Evolutionary conservation across 768 basidiomycete genomes (phyloP), one percentile per base, ranked within the genome.

Genomic region (Lactarius indigo): DNA sequence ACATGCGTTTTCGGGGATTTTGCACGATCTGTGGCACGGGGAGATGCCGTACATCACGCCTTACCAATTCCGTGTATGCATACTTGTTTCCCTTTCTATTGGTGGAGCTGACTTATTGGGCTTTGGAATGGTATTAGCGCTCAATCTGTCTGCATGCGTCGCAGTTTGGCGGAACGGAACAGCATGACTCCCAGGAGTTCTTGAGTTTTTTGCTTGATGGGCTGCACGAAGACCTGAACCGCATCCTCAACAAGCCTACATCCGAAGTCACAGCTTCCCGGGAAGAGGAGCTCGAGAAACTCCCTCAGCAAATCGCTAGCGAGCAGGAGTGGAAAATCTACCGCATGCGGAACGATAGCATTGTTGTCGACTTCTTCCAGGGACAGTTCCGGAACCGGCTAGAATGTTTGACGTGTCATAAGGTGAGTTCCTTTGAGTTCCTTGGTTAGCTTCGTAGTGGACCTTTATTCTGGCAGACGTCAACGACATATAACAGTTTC

Each of bases 111-210:
- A 72, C 47, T 61, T 74, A 35, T 61, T 63, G 28, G 58, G 31
- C 74, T 78, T 59, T 79, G 75, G 44, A 3, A 28, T 17, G 23
- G 10, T 26, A 33, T 59, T 68, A 88, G 87, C 84, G 82, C 77
- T 83, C 81, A 64, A 85, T 82, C 74, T 91, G 78, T 78, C 81
- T 68, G 58, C 84, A 82, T 70, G 86, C 85, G 1, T 77, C 82
- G 9, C 90, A 92, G 74, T 97, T 96, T 76, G 84, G 85, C 39
- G 93, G 92, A 2, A 83, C 87, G 18, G 89, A 95, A 71, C 96
- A 99, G 75, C 96, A 99, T 72, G 96, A 99, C 77, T 95, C 95
- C 26, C 97, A 98, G 76, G 96, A 99, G 78, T 97, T 98, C 76
- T 81, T 99, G 47, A 91, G 87, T 28, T 96, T 96, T 80, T 82